Evolutionary conservation across 2,329 filamentous ascomycete genomes (phyloP).

Genomic region (Cytospora schulzeri): DNA sequence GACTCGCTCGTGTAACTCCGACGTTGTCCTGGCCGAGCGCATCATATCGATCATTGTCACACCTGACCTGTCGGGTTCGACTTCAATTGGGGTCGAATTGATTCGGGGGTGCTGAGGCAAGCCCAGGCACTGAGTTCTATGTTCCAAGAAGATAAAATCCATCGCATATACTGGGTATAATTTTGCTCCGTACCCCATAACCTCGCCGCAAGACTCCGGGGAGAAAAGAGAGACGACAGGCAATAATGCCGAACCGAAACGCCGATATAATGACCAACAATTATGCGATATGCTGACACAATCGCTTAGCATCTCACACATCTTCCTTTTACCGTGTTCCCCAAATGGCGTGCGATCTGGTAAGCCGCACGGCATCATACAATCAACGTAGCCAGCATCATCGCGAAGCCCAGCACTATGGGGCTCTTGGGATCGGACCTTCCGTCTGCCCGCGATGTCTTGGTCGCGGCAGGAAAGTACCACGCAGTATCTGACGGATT

Average conservation of each 20-base stretch:
- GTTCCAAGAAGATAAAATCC: neutral
- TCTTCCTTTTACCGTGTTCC: neutral
- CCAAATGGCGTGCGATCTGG: neutral
- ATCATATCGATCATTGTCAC: neutral
- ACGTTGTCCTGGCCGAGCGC: neutral
- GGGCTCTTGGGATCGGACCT: neutral
- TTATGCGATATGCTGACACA: neutral
- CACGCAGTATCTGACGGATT: conserved; percentile 27
- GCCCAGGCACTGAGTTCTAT: neutral
- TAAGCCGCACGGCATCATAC: neutral
- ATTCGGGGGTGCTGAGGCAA: neutral
- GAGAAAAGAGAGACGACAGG: neutral
- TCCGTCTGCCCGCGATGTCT: conserved; percentile 12
- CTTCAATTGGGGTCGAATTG: neutral
- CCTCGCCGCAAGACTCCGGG: neutral
- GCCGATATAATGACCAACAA: conserved; percentile 2
- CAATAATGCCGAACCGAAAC: conserved; percentile 12
- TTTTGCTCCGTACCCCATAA: neutral
- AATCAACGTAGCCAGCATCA: neutral
- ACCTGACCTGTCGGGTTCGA: neutral
- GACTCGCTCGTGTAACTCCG: neutral
- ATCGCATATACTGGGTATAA: conserved; percentile 13
- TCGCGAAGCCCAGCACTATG: conserved; percentile 3
- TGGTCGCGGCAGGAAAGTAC: conserved; percentile 25
- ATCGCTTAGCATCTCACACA: neutral